Conservation (phyloP, 75 land plant genomes). For the Picea sitchensis region DNA sequence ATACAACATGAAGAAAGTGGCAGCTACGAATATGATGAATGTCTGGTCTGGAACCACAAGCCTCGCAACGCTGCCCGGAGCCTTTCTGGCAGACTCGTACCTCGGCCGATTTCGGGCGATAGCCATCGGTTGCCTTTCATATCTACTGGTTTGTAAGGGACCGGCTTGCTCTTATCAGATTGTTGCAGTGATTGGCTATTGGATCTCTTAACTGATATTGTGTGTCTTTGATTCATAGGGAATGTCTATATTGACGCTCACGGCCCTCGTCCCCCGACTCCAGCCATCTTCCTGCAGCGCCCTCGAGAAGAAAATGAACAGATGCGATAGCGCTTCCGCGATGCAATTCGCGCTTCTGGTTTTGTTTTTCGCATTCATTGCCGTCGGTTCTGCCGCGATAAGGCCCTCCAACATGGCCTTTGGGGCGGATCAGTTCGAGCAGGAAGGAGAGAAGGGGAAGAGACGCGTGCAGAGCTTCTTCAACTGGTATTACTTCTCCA, state of each 20-base stretch:
- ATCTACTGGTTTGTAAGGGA: conserved; percentile 21
- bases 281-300: conserved; percentile 3
- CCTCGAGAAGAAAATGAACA: not conserved
- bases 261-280: conserved; percentile 14
- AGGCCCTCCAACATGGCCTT: conserved; percentile 24
- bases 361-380: conserved; percentile 11
- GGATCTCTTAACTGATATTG: too few relatives aligned
- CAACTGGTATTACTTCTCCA: conserved; percentile 25
- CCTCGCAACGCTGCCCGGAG: conserved; percentile 57
- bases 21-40: conserved; percentile 44
- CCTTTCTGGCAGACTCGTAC: conserved; percentile 64
- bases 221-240: not conserved
- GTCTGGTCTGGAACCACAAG: conserved; percentile 54
- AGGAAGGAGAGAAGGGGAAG: not conserved
- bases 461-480: conserved; percentile 23
- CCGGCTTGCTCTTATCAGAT: not conserved
- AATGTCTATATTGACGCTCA: conserved; percentile 19
- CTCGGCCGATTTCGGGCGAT: conserved; percentile 55
- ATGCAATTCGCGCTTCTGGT: conserved; percentile 4
- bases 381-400: conserved; percentile 25
- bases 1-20: conserved; percentile 47
- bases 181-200: not conserved
- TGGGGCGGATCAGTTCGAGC: conserved; percentile 31
- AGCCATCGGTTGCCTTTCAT: conserved; percentile 33
- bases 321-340: not conserved